phyloP scores from a whole-genome alignment of 2,329 filamentous ascomycete species.

The Colletotrichum sp. region DNA sequence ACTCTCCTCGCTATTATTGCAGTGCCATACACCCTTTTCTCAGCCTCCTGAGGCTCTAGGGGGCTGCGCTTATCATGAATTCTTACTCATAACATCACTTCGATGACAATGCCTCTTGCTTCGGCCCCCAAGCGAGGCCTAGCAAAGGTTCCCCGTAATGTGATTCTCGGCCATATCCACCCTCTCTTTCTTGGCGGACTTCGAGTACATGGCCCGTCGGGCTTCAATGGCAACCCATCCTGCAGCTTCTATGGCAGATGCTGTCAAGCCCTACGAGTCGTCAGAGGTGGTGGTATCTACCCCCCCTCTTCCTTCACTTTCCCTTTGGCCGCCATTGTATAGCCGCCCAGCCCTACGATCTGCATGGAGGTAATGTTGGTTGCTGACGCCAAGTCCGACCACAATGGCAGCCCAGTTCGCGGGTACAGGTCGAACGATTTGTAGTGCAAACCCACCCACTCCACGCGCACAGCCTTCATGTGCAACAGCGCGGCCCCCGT shows the following conservation, averaged over 20 bases:
- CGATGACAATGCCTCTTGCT: not conserved
- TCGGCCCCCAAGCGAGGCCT: not conserved
- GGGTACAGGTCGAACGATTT: not conserved
- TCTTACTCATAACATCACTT: not conserved
- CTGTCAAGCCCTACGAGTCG: not conserved
- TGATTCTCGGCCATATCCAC: not conserved
- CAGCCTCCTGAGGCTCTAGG: not conserved
- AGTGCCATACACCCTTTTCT: not conserved
- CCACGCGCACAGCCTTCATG: not conserved
- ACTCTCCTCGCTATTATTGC: not conserved
- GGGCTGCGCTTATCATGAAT: not conserved
- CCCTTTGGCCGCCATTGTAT: not conserved
- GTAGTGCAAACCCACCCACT: not conserved
- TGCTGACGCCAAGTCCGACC: not conserved
- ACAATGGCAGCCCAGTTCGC: not conserved
- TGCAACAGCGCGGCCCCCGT: not conserved
- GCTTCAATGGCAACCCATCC: not conserved
- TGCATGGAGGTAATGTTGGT: not conserved
- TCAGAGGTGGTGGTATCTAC: not conserved
- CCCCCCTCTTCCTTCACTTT: not conserved
- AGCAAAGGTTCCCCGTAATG: not conserved
- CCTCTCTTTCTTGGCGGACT: not conserved
- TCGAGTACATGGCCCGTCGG: not conserved
- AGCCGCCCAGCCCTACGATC: constrained; percentile 12
- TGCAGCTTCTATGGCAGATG: too few species aligned